These are phyloP conservation scores for Phytopythium kandeliae DNA, from an alignment of 352 stramenopile species.

Conservation along the genomic window DNA sequence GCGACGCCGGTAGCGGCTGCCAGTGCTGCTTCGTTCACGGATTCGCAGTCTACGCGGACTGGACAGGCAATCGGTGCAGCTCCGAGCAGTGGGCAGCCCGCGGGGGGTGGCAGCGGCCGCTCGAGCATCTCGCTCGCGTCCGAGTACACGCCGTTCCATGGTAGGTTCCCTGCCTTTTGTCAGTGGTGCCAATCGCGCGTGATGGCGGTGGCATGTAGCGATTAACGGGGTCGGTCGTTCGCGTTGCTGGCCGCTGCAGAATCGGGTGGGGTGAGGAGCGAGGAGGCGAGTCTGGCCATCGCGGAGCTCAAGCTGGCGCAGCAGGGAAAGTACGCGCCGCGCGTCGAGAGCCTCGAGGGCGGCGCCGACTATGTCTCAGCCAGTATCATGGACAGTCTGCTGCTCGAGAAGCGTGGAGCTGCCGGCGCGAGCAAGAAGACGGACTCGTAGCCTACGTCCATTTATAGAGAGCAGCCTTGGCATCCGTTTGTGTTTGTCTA, in stretches of 20 bases:
- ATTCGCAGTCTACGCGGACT: neutral
- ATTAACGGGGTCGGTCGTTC: too few relatives aligned
- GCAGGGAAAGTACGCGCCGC: slow-evolving; percentile 39
- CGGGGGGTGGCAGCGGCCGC: slow-evolving; percentile 5
- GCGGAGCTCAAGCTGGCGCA: slow-evolving; percentile 57
- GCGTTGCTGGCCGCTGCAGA: slow-evolving; percentile 1
- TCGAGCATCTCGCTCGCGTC: slow-evolving; percentile 43
- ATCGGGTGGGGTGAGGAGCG: slow-evolving; percentile 11
- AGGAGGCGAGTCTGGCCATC: slow-evolving; percentile 50
- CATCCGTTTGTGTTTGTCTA: neutral
- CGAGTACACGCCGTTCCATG: slow-evolving; percentile 12
- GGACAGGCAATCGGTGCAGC: neutral
- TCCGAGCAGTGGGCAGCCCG: neutral
- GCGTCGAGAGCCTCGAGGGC: slow-evolving; percentile 64
- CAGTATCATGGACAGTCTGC: slow-evolving; percentile 72
- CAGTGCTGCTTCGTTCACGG: neutral
- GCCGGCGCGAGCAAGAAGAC: neutral
- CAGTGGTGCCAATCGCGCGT: too few relatives aligned
- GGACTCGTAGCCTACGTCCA: neutral
- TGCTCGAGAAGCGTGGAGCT: slow-evolving; percentile 34
- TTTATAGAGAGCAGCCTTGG: neutral
- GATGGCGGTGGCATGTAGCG: too few relatives aligned
- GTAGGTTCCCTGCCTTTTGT: too few relatives aligned
- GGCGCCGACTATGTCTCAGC: slow-evolving; percentile 77
- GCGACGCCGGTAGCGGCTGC: slow-evolving; percentile 4